Percentiles rank a stretch among this genome's conserved stretches.
phyloP scores from a whole-genome alignment of 75 land plant species.

The Selaginella moellendorffii region DNA sequence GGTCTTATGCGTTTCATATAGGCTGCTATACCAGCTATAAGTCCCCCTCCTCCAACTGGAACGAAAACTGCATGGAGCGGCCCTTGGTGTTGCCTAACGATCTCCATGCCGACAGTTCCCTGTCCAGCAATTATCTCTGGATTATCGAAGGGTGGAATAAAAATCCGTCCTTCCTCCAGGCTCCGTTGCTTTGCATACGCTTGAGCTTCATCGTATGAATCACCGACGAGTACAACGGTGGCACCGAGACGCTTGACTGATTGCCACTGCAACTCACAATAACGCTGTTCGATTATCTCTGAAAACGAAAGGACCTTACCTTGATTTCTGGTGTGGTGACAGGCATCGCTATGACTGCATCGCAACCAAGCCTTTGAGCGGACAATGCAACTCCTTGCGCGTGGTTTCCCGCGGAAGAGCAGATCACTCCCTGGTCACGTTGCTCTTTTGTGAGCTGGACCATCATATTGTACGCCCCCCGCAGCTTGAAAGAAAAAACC shows the following conservation, averaged over 20 bases:
- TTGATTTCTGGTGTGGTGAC: conserved; percentile 82
- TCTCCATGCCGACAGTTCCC: conserved; percentile 79
- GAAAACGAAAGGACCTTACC: too few species aligned
- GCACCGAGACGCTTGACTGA: conserved; percentile 64
- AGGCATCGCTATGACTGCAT: conserved; percentile 78
- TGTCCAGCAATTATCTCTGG: conserved; percentile 62
- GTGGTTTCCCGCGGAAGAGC: conserved; percentile 91
- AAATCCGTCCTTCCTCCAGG: conserved; percentile 36
- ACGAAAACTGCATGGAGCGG: conserved; percentile 72
- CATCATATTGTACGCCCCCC: conserved; percentile 91
- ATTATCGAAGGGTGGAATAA: conserved; percentile 74
- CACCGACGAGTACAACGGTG: conserved; percentile 52
- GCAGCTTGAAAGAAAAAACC: conserved; percentile 82
- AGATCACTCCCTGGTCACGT: conserved; percentile 56
- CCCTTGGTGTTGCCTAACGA: conserved; percentile 36
- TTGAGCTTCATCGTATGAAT: conserved; percentile 75
- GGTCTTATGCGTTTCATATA: conserved; percentile 51
- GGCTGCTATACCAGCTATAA: conserved; percentile 76
- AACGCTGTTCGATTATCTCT: too few species aligned
- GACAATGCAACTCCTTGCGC: conserved; percentile 89
- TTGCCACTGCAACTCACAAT: conserved; percentile 32
- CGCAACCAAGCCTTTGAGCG: conserved; percentile 42
- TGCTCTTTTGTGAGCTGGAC: conserved; percentile 46
- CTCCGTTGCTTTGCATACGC: conserved; percentile 43
- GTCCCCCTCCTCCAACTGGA: conserved; percentile 78